These are phyloP conservation scores for Cordyceps javanica DNA, from an alignment of 2,329 filamentous ascomycete genomes.

Conservation along the genomic window DNA sequence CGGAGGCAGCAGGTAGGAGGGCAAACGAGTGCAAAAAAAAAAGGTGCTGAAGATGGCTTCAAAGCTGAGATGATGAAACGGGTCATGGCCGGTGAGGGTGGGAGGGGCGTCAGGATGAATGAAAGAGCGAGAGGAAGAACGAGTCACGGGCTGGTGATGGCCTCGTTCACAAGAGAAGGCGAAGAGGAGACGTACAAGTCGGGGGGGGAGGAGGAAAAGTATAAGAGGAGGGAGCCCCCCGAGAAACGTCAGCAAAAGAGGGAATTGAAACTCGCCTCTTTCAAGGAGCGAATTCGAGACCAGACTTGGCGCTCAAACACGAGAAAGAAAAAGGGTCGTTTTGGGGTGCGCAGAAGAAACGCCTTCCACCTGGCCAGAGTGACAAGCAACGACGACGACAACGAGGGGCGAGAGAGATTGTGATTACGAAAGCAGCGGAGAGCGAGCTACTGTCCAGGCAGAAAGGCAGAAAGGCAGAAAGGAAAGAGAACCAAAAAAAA, in stretches of 20 bases:
- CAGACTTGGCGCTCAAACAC: background rate
- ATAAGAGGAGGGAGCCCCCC: slow-evolving; percentile 28
- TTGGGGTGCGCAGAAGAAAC: background rate
- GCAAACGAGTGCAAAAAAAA: background rate
- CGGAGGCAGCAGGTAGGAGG: background rate
- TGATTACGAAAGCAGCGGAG: slow-evolving; percentile 7
- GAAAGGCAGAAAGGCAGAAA: slow-evolving; percentile 1
- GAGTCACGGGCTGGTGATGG: slow-evolving; percentile 11
- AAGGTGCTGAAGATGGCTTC: background rate
- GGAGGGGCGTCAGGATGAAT: background rate
- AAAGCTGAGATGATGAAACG: background rate
- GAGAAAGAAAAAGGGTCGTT: background rate
- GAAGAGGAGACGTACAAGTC: background rate
- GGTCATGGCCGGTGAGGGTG: background rate
- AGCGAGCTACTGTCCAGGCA: background rate
- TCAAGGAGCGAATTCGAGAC: slow-evolving; percentile 8
- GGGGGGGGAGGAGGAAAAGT: slow-evolving; percentile 15
- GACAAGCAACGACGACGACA: background rate
- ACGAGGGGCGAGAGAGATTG: too few relatives aligned
- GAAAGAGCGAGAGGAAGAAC: background rate
- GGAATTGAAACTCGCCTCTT: slow-evolving; percentile 12
- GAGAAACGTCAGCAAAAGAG: slow-evolving; percentile 6
- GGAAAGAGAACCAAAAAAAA: background rate
- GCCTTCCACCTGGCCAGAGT: background rate
- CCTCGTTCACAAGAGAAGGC: background rate